A percentile compares a stretch with the other conserved stretches of the same genome.
Conservation (phyloP, 768 basidiomycete species). For the Rhizopogon vinicolor region DNA sequence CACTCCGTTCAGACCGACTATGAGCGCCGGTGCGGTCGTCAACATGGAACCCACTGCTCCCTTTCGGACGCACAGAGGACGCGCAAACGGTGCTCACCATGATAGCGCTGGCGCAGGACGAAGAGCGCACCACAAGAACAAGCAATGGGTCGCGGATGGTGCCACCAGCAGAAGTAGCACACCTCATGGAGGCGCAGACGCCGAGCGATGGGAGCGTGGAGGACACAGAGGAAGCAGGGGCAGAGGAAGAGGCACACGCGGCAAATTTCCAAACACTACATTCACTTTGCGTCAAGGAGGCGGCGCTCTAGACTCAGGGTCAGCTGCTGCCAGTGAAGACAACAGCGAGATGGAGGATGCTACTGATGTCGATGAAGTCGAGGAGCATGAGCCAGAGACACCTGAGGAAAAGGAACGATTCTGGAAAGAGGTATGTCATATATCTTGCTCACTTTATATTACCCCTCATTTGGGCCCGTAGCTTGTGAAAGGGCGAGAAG, state of each 20-base stretch:
- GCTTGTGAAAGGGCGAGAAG: slow-evolving; percentile 73
- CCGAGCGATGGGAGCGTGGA: slow-evolving; percentile 61
- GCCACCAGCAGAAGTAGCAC: slow-evolving; percentile 30
- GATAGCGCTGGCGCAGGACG: slow-evolving; percentile 18
- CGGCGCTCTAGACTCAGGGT: slow-evolving; percentile 24
- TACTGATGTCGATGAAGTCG: slow-evolving; percentile 23
- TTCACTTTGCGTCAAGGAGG: slow-evolving; percentile 28
- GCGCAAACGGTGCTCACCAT: slow-evolving; percentile 14
- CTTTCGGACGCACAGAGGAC: slow-evolving; percentile 15
- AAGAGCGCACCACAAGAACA: slow-evolving; percentile 44
- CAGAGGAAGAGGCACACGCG: slow-evolving; percentile 31
- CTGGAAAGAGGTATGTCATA: slow-evolving; percentile 60
- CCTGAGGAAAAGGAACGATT: slow-evolving; percentile 63
- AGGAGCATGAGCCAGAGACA: slow-evolving; percentile 51
- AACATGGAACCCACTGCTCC: slow-evolving; percentile 23
- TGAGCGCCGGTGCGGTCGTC: slow-evolving; percentile 6
- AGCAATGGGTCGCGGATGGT: slow-evolving; percentile 52
- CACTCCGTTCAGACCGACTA: background rate
- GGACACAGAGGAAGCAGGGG: slow-evolving; percentile 46
- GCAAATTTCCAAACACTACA: slow-evolving; percentile 38
- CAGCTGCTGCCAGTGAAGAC: slow-evolving; percentile 27
- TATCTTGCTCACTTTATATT: slow-evolving; percentile 8
- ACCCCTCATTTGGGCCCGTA: slow-evolving; percentile 24
- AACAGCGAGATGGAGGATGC: slow-evolving; percentile 31
- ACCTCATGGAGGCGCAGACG: slow-evolving; percentile 35